These are phyloP conservation scores for Dothideomycetes sp. DNA, from an alignment of 2,329 filamentous ascomycete species.

Conservation along the genomic window DNA sequence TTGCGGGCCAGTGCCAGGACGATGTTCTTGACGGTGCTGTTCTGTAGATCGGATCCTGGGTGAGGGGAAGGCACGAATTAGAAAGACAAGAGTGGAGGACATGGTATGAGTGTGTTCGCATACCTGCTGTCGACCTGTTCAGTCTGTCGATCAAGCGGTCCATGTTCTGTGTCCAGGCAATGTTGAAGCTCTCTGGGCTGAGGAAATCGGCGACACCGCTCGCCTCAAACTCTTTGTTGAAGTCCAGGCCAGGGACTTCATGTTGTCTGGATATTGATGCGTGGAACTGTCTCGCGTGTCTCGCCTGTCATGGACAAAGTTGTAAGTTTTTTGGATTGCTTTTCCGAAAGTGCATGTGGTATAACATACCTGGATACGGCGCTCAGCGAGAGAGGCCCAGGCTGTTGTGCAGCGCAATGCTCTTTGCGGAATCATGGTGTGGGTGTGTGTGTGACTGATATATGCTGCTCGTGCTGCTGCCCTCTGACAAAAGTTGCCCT, in stretches of 20 bases:
- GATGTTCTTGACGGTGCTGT: constrained; percentile 56
- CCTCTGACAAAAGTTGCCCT: no score
- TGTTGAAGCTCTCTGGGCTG: constrained; percentile 57
- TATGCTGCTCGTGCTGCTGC: no score
- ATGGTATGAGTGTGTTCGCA: constrained; percentile 19
- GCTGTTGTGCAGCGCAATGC: constrained; percentile 8
- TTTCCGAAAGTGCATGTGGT: not conserved
- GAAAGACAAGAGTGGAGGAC: no score
- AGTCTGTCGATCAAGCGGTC: constrained; percentile 62
- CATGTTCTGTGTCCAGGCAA: constrained; percentile 81
- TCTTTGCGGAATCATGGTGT: constrained; percentile 10
- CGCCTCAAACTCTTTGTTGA: constrained; percentile 9
- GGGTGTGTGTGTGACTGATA: not conserved
- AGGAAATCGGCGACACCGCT: constrained; percentile 46
- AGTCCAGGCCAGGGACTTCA: constrained; percentile 12
- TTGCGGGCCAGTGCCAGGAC: constrained; percentile 69
- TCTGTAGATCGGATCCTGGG: constrained; percentile 56
- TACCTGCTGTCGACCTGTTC: constrained; percentile 65
- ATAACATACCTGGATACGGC: constrained; percentile 1
- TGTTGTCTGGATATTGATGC: constrained; percentile 6
- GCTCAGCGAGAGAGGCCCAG: constrained; percentile 1
- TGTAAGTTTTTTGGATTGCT: not conserved
- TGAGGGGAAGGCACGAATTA: no score
- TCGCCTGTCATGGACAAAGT: constrained; percentile 4
- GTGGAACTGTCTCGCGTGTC: constrained; percentile 11